Evolutionary conservation across 2,329 filamentous ascomycete species (phyloP), one percentile per base, ranked within the genome.

Genomic region (Fusarium equiseti): DNA sequence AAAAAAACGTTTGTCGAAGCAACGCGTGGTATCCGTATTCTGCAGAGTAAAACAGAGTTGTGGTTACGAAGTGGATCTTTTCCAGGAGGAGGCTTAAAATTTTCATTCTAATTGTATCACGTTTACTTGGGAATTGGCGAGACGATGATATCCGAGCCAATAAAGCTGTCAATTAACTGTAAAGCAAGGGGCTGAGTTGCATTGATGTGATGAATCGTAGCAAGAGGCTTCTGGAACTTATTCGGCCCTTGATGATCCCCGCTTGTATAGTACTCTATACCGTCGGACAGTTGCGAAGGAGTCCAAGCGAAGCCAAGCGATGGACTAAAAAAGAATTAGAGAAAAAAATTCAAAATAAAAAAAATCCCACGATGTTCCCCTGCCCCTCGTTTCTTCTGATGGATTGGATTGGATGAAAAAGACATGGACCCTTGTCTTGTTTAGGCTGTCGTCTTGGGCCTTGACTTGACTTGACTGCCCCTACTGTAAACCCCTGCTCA

Each of bases 221-320:
- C 2, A 49, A 58, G 52, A 46, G 48, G 59, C 62, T 73, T 74
- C 70, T 74, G 68, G 72, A 72, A 74, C 65, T 50, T 63, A 51
- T 65, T 46, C 35, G 45, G 45, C 43, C 64, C 31, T 58, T 42
- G 29, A 49, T 20, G 38, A 55, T 54, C 70, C 70, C 68, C 62
- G 67, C 70, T 38, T 38, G 18, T 38, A n/a, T 38, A 38, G 35
- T 38, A n/a, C 35, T 70, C 46, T 61, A 54, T 61, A 56, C 59
- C 35, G 57, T 57, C 59, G 62, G 43, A 32, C 45, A 53, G 46
- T 56, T 38, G 63, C 52, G 49, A 55, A 53, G 57, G 53, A 52
- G 54, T 29, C 44, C 50, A 57, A 63, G 60, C 60, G 48, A 63
- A 63, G 32, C 15, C 31, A 57, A 40, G 55, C 26, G 18, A 51